Percentiles rank a stretch among this genome's conserved stretches.
These are phyloP conservation scores for Penicillium atrosanguineum DNA, from an alignment of 495 filamentous ascomycete species.

Conservation along the genomic window DNA sequence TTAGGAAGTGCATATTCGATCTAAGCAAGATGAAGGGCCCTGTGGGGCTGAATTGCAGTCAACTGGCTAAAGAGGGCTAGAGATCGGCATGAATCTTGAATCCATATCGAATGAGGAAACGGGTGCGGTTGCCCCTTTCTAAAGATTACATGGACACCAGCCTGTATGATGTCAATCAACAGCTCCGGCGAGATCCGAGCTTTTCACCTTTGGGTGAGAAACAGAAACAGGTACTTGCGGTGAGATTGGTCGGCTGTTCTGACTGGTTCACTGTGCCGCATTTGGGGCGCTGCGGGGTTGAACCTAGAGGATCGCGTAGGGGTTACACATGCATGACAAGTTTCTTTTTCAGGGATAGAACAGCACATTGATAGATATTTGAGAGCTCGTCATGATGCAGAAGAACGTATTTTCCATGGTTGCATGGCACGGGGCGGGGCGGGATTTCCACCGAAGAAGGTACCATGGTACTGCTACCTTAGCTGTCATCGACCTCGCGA, in stretches of 20 bases:
- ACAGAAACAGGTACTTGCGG: neutral
- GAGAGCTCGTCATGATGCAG: neutral
- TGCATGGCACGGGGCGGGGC: neutral
- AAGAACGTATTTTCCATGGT: neutral
- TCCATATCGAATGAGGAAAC: too few species aligned
- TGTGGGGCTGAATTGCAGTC: too few species aligned
- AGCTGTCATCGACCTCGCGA: slow-evolving; percentile 15
- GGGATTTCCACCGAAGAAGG: neutral
- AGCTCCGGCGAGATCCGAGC: neutral
- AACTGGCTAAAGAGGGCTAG: too few species aligned
- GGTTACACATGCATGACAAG: neutral
- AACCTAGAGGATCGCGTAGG: too few species aligned
- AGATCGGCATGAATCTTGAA: too few species aligned
- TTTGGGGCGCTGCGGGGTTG: too few species aligned
- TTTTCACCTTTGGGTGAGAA: too few species aligned
- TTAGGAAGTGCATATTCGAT: too few species aligned
- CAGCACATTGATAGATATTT: neutral
- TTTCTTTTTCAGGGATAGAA: too few species aligned
- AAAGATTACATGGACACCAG: neutral
- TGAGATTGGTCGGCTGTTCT: neutral
- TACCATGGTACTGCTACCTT: neutral
- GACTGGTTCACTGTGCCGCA: neutral
- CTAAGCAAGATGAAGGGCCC: too few species aligned
- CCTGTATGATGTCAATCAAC: neutral
- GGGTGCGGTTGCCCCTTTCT: neutral